These are phyloP conservation scores for Coleophoma crateriformis DNA, from an alignment of 2,329 filamentous ascomycete species.

Conservation along the genomic window DNA sequence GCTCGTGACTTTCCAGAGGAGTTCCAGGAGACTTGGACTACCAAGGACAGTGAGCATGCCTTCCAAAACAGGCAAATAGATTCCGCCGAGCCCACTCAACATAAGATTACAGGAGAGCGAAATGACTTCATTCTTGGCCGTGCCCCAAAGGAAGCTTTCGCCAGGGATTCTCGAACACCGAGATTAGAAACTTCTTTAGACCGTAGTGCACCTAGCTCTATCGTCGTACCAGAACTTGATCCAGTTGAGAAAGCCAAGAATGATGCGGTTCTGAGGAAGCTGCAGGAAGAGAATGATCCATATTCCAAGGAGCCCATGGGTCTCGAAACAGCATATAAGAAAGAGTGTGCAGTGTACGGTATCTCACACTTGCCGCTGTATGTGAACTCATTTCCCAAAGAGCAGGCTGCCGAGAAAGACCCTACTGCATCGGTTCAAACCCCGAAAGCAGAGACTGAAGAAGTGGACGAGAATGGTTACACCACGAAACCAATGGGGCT, in stretches of 20 bases:
- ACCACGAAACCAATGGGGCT: slow-evolving; percentile 41
- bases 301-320: slow-evolving; percentile 42
- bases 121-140: slow-evolving; percentile 17
- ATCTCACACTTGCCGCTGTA: neutral
- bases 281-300: slow-evolving; percentile 29
- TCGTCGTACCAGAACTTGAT: neutral
- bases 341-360: slow-evolving; percentile 28
- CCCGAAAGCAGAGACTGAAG: neutral
- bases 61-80: no score
- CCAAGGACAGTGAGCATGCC: slow-evolving; percentile 11
- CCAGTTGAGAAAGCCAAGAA: neutral
- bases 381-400: neutral
- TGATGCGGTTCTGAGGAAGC: slow-evolving; percentile 19
- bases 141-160: slow-evolving; percentile 10
- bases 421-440: neutral
- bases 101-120: slow-evolving; percentile 1
- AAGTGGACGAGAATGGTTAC: slow-evolving; percentile 20
- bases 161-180: slow-evolving; percentile 14
- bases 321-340: slow-evolving; percentile 39
- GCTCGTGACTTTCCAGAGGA: slow-evolving; percentile 48
- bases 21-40: slow-evolving; percentile 36
- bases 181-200: slow-evolving; percentile 25
- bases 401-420: neutral
- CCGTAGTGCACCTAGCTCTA: slow-evolving; percentile 8
- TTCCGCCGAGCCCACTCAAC: slow-evolving; percentile 5